Evolutionary conservation across 179 eudicot species (phyloP).

Genomic region (Monotropa hypopitys): DNA sequence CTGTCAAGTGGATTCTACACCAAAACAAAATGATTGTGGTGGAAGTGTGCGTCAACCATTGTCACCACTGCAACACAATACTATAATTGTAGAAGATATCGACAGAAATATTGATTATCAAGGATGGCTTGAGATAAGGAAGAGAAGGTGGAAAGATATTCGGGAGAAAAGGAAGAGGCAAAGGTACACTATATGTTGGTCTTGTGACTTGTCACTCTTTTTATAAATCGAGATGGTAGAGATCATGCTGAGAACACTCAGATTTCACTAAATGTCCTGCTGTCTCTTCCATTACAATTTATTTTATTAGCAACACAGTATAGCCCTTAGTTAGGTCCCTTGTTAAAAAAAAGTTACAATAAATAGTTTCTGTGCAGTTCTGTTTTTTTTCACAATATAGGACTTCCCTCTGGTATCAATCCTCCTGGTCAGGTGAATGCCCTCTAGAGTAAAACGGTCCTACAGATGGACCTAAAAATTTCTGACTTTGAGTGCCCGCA

Average conservation of each 20-base stretch:
- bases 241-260: background rate
- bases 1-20: constrained; percentile 11
- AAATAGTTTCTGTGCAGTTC: background rate
- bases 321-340: background rate
- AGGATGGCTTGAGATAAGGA: constrained; percentile 85
- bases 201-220: background rate
- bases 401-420: constrained; percentile 6
- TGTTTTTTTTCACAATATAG: background rate
- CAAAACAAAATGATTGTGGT: constrained; percentile 17
- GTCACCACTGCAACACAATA: constrained; percentile 22
- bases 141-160: constrained; percentile 84
- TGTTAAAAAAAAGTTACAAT: background rate
- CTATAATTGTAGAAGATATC: constrained; percentile 22
- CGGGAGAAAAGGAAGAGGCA: constrained; percentile 67
- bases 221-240: background rate
- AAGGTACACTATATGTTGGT: constrained; percentile 31
- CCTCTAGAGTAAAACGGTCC: background rate
- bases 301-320: background rate
- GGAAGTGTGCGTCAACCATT: constrained; percentile 12
- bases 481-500: background rate
- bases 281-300: background rate
- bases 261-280: background rate
- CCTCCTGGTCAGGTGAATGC: background rate
- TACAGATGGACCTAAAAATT: background rate
- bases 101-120: constrained; percentile 65